phyloP scores from a whole-genome alignment of 768 basidiomycete species.

The Cystofilobasidium ferigula region DNA sequence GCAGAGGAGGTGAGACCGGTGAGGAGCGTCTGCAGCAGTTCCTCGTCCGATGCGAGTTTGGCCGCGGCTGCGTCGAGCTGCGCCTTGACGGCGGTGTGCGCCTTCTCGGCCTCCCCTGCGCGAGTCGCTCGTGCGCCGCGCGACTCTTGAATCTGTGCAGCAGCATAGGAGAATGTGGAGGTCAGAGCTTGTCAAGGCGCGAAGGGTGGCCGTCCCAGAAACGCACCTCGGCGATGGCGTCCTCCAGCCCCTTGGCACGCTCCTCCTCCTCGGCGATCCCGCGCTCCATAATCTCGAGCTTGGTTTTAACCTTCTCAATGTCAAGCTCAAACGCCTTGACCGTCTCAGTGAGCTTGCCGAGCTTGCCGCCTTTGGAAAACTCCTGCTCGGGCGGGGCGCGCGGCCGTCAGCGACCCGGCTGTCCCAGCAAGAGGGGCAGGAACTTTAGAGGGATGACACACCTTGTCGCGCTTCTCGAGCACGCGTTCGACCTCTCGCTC shows the following conservation, averaged over 20 bases:
- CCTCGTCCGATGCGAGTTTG: slow-evolving; percentile 63
- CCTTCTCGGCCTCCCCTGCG: slow-evolving; percentile 47
- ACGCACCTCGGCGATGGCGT: slow-evolving; percentile 54
- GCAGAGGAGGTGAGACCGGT: slow-evolving; percentile 71
- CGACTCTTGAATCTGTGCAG: slow-evolving; percentile 48
- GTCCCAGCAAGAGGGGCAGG: too few species aligned
- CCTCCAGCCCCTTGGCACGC: slow-evolving; percentile 46
- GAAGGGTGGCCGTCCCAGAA: background rate
- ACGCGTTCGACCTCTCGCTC: slow-evolving; percentile 45
- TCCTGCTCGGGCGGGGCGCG: slow-evolving; percentile 45
- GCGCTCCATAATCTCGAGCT: slow-evolving; percentile 66
- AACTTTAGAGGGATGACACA: slow-evolving; percentile 24
- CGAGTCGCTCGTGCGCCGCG: slow-evolving; percentile 53
- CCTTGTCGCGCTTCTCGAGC: slow-evolving; percentile 58
- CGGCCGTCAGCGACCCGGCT: background rate
- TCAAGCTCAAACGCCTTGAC: slow-evolving; percentile 67
- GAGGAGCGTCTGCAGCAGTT: slow-evolving; percentile 85
- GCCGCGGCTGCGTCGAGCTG: slow-evolving; percentile 53
- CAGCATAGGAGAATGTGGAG: background rate
- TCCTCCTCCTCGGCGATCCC: slow-evolving; percentile 69
- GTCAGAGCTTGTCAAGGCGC: background rate
- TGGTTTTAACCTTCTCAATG: slow-evolving; percentile 68
- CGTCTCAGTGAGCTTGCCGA: slow-evolving; percentile 71
- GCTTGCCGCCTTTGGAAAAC: slow-evolving; percentile 81
- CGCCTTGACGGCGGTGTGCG: slow-evolving; percentile 57